Evolutionary conservation across 495 filamentous ascomycete genomes (phyloP).

Genomic region (Articulospora tetracladia): DNA sequence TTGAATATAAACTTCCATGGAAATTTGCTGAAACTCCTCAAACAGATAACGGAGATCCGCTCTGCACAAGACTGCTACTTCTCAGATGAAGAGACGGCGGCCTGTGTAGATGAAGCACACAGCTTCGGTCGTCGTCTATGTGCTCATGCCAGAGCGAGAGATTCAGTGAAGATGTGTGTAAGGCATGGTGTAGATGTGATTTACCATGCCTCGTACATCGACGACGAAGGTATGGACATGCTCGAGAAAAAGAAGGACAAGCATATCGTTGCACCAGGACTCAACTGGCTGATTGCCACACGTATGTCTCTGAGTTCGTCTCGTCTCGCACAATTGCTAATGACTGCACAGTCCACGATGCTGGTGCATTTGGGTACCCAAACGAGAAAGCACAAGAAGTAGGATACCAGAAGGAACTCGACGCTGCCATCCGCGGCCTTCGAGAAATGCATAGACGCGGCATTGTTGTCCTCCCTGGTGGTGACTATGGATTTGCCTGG

Average conservation of each 20-base stretch:
- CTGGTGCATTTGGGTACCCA: constrained; percentile 41
- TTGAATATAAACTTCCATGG: neutral
- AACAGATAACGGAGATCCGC: constrained; percentile 31
- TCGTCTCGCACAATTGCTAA: neutral
- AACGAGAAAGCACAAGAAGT: constrained; percentile 40
- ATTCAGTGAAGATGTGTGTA: constrained; percentile 44
- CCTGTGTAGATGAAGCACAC: constrained; percentile 50
- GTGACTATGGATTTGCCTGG: constrained; percentile 53
- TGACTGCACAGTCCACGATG: constrained; percentile 30
- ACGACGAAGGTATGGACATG: constrained; percentile 45
- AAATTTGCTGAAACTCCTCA: neutral
- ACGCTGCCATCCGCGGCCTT: constrained; percentile 35
- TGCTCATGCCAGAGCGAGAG: constrained; percentile 44
- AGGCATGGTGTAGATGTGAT: constrained; percentile 48
- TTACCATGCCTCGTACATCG: constrained; percentile 47
- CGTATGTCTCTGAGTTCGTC: constrained; percentile 4
- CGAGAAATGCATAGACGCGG: constrained; percentile 45
- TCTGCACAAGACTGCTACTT: constrained; percentile 47
- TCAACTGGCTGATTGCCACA: constrained; percentile 43
- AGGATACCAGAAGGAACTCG: constrained; percentile 42
- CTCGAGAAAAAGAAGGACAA: constrained; percentile 41
- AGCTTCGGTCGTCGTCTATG: constrained; percentile 39
- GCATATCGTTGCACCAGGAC: constrained; percentile 42
- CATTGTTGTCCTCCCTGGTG: constrained; percentile 44
- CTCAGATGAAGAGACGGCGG: constrained; percentile 42